Percentiles rank a stretch among this genome's conserved stretches.
Evolutionary conservation across 352 stramenopile genomes (phyloP).

Genomic region (Globisporangium megalacanthum): DNA sequence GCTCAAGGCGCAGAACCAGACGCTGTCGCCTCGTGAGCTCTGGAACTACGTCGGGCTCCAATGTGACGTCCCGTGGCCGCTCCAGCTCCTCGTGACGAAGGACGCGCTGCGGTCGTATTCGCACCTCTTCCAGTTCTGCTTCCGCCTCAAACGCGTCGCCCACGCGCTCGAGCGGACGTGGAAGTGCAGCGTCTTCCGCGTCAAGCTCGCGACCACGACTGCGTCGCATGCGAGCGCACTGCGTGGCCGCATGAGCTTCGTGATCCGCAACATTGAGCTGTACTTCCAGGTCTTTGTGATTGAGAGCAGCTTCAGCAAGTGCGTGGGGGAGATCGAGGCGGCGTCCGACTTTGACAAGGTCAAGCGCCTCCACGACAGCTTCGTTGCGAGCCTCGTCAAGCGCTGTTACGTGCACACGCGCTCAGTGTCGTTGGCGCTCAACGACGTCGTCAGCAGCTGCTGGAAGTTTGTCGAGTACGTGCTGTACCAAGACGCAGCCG

Average conservation of each 20-base stretch:
- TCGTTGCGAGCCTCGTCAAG: slow-evolving; percentile 60
- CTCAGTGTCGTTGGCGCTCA: slow-evolving; percentile 45
- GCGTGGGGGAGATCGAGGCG: slow-evolving; percentile 36
- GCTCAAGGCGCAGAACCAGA: slow-evolving; percentile 33
- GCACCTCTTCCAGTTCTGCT: slow-evolving; percentile 78
- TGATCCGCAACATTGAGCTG: slow-evolving; percentile 63
- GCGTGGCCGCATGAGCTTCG: slow-evolving; percentile 68
- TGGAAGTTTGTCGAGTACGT: slow-evolving; percentile 74
- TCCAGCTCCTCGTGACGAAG: slow-evolving; percentile 59
- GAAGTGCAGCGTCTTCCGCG: slow-evolving; percentile 41
- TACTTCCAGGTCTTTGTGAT: slow-evolving; percentile 81
- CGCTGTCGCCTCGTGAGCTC: slow-evolving; percentile 38
- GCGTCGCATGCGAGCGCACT: slow-evolving; percentile 24
- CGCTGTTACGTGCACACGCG: slow-evolving; percentile 69
- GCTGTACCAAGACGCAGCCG: slow-evolving; percentile 27
- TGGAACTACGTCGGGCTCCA: slow-evolving; percentile 51
- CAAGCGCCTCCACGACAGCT: slow-evolving; percentile 64
- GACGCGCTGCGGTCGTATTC: slow-evolving; percentile 52
- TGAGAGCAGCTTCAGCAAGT: slow-evolving; percentile 55
- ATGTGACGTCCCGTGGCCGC: slow-evolving; percentile 52
- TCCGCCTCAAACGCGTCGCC: slow-evolving; percentile 66
- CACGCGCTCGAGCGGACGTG: slow-evolving; percentile 62
- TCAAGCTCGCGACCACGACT: slow-evolving; percentile 13
- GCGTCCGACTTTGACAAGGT: slow-evolving; percentile 62
- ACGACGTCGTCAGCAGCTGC: slow-evolving; percentile 56